phyloP scores from a whole-genome alignment of 192 early-diverging fungal species.

The Linnemannia schmuckeri region DNA sequence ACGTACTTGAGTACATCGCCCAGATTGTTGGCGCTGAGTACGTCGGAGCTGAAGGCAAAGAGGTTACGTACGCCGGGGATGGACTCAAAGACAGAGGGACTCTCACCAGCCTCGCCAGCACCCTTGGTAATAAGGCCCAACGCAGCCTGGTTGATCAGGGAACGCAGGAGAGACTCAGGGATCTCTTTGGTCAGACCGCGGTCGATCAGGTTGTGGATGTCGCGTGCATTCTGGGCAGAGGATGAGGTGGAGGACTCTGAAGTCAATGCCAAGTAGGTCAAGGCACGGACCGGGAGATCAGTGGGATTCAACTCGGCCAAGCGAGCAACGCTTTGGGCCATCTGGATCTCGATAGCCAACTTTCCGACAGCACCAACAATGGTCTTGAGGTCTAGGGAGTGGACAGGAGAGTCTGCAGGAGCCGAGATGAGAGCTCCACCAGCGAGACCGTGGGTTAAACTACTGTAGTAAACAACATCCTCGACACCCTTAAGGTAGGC shows the following conservation, averaged over 20 bases:
- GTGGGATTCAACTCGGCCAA: conserved; percentile 33
- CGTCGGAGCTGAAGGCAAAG: conserved; percentile 50
- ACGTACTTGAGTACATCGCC: conserved; percentile 60
- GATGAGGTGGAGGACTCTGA: conserved; percentile 33
- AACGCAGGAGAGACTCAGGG: conserved; percentile 31
- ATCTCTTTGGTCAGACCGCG: conserved; percentile 26
- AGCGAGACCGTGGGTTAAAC: conserved; percentile 36
- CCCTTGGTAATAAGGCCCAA: conserved; percentile 34
- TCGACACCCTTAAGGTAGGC: conserved; percentile 50
- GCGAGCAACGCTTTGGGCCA: conserved; percentile 55
- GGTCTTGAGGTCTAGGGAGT: conserved; percentile 24
- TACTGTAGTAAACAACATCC: conserved; percentile 46
- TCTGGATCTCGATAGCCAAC: conserved; percentile 53
- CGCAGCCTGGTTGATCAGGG: conserved; percentile 30
- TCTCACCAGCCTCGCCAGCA: background rate
- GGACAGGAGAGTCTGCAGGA: conserved; percentile 15
- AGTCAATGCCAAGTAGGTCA: conserved; percentile 46
- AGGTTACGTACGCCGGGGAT: conserved; percentile 52
- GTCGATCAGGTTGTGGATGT: conserved; percentile 51
- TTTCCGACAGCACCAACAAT: conserved; percentile 28
- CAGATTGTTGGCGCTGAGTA: conserved; percentile 43
- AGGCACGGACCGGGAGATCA: conserved; percentile 46
- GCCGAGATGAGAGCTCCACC: conserved; percentile 30
- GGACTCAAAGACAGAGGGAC: conserved; percentile 1
- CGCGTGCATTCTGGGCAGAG: conserved; percentile 40